Conservation (phyloP, 768 basidiomycete genomes). For the Mycena sanguinolenta region DNA sequence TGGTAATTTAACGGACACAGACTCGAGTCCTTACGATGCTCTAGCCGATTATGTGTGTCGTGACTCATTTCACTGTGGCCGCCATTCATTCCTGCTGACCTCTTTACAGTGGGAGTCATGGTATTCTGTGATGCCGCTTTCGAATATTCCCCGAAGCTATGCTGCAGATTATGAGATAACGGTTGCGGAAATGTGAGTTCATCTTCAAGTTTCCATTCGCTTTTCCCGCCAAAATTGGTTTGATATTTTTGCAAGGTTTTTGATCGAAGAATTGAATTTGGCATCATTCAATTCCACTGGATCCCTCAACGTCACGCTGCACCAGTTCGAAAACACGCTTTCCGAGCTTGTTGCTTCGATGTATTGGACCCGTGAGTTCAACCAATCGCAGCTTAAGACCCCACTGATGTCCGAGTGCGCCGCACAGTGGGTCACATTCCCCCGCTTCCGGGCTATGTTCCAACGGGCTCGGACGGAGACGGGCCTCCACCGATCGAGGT, state of each 20-base stretch:
- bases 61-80: neutral
- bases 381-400: neutral
- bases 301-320: neutral
- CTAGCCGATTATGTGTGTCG: neutral
- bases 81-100: neutral
- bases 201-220: neutral
- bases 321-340: constrained; percentile 3
- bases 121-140: constrained; percentile 1
- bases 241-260: neutral
- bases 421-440: neutral
- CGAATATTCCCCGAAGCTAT: neutral
- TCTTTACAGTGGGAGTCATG: constrained; percentile 2
- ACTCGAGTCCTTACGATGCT: neutral
- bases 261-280: neutral
- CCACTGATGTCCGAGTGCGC: neutral
- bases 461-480: neutral
- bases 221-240: neutral
- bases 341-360: neutral
- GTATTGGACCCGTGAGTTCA: constrained; percentile 2
- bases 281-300: neutral
- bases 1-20: neutral
- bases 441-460: neutral
- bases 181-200: neutral
- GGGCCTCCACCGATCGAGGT: neutral
- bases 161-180: neutral